Conservation (phyloP, 2,329 filamentous ascomycete genomes). For the Aspergillus amoenus region DNA sequence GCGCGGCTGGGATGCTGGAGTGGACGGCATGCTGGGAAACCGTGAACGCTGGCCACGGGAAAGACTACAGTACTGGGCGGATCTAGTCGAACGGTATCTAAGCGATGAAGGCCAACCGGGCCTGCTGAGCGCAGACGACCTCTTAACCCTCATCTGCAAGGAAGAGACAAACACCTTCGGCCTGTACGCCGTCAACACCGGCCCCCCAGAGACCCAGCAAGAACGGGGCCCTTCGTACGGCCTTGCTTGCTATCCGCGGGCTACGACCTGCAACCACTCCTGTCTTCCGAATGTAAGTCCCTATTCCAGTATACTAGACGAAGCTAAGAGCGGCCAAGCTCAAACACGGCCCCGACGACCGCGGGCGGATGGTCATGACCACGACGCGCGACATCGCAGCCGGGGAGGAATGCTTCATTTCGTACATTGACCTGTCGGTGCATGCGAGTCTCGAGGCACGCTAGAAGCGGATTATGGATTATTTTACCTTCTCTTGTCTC, state of each 20-base stretch:
- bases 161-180: neutral
- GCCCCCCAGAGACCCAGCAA: neutral
- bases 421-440: conserved; percentile 3
- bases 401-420: conserved; percentile 1
- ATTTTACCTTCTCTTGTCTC: neutral
- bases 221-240: neutral
- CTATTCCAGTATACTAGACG: too few species aligned
- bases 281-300: conserved; percentile 6
- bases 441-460: neutral
- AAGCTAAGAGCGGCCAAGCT: neutral
- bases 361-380: neutral
- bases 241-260: neutral
- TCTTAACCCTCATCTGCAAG: neutral
- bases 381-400: neutral
- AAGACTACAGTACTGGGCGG: neutral
- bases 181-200: neutral
- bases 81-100: neutral
- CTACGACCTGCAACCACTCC: neutral
- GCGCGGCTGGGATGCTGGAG: neutral
- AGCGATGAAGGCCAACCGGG: neutral
- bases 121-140: neutral
- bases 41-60: neutral
- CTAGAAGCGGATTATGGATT: neutral
- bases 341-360: neutral
- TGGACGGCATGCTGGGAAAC: neutral